A percentile compares a stretch with the other conserved stretches of the same genome.
These are phyloP conservation scores for Geosmithia putterillii DNA, from an alignment of 2,329 filamentous ascomycete species.

Conservation along the genomic window DNA sequence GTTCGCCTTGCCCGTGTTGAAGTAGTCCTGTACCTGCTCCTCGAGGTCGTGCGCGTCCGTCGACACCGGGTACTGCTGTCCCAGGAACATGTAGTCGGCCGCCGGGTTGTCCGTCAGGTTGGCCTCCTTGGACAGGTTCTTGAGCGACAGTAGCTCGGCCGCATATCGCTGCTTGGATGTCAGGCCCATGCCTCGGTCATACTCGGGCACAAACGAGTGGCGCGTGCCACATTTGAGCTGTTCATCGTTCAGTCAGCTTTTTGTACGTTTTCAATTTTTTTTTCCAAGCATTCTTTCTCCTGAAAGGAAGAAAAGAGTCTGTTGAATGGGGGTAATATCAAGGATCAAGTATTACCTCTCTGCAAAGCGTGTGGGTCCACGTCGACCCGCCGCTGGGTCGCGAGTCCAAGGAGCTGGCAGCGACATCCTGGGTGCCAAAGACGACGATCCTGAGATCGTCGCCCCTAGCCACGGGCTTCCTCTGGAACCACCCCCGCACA, in stretches of 20 bases:
- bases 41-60: slow-evolving; percentile 25
- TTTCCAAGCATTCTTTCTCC: no score
- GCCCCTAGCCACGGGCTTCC: slow-evolving; percentile 6
- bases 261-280: no score
- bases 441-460: slow-evolving; percentile 34
- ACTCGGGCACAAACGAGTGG: slow-evolving; percentile 29
- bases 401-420: slow-evolving; percentile 22
- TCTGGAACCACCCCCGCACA: slow-evolving; percentile 8
- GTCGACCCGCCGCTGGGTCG: slow-evolving; percentile 12
- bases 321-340: background rate
- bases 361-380: slow-evolving; percentile 37
- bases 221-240: slow-evolving; percentile 34
- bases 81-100: slow-evolving; percentile 29
- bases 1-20: slow-evolving; percentile 21
- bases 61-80: slow-evolving; percentile 27
- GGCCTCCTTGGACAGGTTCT: slow-evolving; percentile 17
- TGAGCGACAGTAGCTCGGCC: slow-evolving; percentile 19
- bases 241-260: background rate
- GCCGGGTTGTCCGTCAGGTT: slow-evolving; percentile 20
- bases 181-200: slow-evolving; percentile 30
- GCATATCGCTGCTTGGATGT: slow-evolving; percentile 45
- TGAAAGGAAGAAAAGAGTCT: no score
- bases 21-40: slow-evolving; percentile 30
- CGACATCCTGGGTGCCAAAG: slow-evolving; percentile 36
- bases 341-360: slow-evolving; percentile 20